Evolutionary conservation across 352 stramenopile genomes (phyloP).

Genomic region (Bremia lactucae): DNA sequence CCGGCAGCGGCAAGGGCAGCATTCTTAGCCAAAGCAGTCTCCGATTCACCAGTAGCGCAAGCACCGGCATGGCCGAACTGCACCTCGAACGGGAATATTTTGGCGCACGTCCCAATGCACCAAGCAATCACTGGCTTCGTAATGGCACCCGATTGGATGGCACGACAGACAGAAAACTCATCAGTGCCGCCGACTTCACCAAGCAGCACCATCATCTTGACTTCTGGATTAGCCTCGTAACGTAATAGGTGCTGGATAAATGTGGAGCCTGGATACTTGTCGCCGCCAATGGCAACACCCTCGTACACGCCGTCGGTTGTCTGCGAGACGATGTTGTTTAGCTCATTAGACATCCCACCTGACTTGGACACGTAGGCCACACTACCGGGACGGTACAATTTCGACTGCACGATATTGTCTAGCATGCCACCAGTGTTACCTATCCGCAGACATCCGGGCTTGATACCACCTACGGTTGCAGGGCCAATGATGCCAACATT

Average conservation of each 20-base stretch:
- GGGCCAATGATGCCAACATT: slow-evolving; percentile 92
- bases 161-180: slow-evolving; percentile 92
- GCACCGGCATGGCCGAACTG: slow-evolving; percentile 95
- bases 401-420: slow-evolving; percentile 96
- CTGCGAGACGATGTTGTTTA: slow-evolving; percentile 96
- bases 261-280: slow-evolving; percentile 93
- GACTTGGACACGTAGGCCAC: slow-evolving; percentile 96
- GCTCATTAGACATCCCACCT: slow-evolving; percentile 95
- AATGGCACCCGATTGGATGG: slow-evolving; percentile 89
- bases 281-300: slow-evolving; percentile 88
- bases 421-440: slow-evolving; percentile 97
- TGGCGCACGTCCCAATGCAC: slow-evolving; percentile 96
- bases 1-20: slow-evolving; percentile 81
- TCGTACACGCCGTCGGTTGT: slow-evolving; percentile 95
- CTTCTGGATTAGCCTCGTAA: slow-evolving; percentile 91
- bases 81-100: slow-evolving; percentile 96
- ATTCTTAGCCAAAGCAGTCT: slow-evolving; percentile 93
- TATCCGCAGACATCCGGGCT: slow-evolving; percentile 94
- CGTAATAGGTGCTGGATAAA: slow-evolving; percentile 95
- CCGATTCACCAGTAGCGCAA: slow-evolving; percentile 86
- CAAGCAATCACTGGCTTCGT: slow-evolving; percentile 96
- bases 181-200: slow-evolving; percentile 93
- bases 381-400: slow-evolving; percentile 92
- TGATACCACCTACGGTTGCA: slow-evolving; percentile 94
- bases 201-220: slow-evolving; percentile 95